Evolutionary conservation across 768 basidiomycete genomes (phyloP).

Genomic region (Suillus variegatus): DNA sequence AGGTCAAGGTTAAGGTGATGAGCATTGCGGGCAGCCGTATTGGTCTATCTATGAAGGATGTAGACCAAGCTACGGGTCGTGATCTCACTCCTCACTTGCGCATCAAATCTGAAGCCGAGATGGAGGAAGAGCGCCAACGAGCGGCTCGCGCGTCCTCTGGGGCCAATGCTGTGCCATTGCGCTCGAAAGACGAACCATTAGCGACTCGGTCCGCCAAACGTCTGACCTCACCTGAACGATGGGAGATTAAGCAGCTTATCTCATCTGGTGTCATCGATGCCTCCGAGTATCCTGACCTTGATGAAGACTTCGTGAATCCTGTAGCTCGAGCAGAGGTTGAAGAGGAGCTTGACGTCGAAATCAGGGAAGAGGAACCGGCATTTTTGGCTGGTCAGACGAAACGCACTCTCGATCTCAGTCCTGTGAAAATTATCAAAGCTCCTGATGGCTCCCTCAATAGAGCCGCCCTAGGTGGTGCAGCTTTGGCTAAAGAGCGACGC

Average conservation of each 20-base stretch:
- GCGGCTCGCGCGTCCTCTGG: constrained; percentile 73
- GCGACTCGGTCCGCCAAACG: constrained; percentile 81
- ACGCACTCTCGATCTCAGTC: constrained; percentile 91
- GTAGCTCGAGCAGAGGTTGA: constrained; percentile 85
- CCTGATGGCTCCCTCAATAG: constrained; percentile 97
- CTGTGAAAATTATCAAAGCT: constrained; percentile 97
- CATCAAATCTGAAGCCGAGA: constrained; percentile 91
- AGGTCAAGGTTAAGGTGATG: constrained; percentile 96
- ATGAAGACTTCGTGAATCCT: constrained; percentile 81
- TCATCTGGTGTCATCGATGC: constrained; percentile 91
- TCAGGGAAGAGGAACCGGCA: constrained; percentile 94
- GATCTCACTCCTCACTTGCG: constrained; percentile 95
- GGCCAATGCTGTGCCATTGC: constrained; percentile 84
- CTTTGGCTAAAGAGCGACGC: constrained; percentile 91
- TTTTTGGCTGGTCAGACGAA: constrained; percentile 98
- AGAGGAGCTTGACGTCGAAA: constrained; percentile 96
- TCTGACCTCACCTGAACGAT: constrained; percentile 93
- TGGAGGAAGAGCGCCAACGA: constrained; percentile 74
- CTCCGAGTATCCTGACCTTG: constrained; percentile 91
- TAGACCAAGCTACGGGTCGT: constrained; percentile 85
- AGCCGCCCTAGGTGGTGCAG: constrained; percentile 91
- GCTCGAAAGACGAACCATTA: constrained; percentile 48
- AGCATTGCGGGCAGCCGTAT: constrained; percentile 81
- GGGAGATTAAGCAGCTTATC: constrained; percentile 99
- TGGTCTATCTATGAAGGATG: constrained; percentile 96